Percentiles rank a stretch among this genome's conserved stretches.
phyloP scores from a whole-genome alignment of 805 yeast genomes.

The Wickerhamiella sergipiensis region DNA sequence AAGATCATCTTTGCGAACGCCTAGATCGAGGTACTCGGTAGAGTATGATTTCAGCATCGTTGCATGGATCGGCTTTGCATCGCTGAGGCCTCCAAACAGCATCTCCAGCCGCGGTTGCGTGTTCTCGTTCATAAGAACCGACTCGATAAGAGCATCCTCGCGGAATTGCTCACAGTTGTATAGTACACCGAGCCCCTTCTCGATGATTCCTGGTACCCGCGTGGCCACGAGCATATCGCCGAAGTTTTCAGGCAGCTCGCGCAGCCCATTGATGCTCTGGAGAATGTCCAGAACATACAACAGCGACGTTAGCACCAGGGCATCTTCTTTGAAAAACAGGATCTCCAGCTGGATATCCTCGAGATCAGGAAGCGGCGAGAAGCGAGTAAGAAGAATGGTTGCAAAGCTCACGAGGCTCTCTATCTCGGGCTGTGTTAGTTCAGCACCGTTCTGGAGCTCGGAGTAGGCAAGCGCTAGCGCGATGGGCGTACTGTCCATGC shows the following conservation, averaged over 20 bases:
- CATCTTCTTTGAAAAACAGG: not conserved
- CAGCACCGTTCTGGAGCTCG: not conserved
- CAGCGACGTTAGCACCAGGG: slow-evolving; percentile 3
- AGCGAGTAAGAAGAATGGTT: not conserved
- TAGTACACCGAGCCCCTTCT: slow-evolving; percentile 6
- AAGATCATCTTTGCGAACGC: not conserved
- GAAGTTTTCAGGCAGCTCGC: slow-evolving; percentile 8
- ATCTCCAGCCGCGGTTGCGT: slow-evolving; percentile 6
- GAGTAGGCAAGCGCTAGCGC: slow-evolving; percentile 9
- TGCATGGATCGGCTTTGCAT: slow-evolving; percentile 3
- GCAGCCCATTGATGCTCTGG: slow-evolving; percentile 1
- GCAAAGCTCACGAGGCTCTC: not conserved
- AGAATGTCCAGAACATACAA: slow-evolving; percentile 11
- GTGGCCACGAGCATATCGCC: slow-evolving; percentile 5
- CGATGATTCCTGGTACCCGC: slow-evolving; percentile 5
- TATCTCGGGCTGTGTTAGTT: not conserved
- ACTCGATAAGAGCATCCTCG: not conserved
- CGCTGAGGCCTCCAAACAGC: slow-evolving; percentile 11
- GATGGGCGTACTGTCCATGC: not conserved
- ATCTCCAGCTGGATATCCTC: slow-evolving; percentile 1
- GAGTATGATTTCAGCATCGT: not conserved
- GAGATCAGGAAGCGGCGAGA: slow-evolving; percentile 8
- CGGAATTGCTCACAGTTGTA: not conserved
- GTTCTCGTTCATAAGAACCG: not conserved
- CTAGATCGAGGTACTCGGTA: not conserved